Evolutionary conservation across 768 basidiomycete genomes (phyloP), one percentile per base, ranked within the genome.

Genomic region (Tricholoma sp.): DNA sequence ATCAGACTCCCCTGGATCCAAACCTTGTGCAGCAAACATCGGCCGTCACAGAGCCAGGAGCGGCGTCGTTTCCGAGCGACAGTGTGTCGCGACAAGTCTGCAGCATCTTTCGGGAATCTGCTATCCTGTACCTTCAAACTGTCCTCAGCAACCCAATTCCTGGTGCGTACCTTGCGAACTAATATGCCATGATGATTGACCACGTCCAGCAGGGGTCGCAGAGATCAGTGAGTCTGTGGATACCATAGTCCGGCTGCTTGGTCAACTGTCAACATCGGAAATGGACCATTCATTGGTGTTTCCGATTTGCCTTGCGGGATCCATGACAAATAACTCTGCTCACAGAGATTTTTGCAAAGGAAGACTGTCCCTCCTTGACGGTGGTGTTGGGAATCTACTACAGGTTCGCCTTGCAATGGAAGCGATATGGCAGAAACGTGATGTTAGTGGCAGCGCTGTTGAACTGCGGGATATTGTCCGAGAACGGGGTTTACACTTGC

Each of bases 271-370:
- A 24, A 70, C 81, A 41, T 83, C 84, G 14, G 75, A 81, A 57
- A 69, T 82, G 43, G 90, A 93, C 68, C 82, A 87, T 56, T 77
- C 81, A 7, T 69, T 91, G 41, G 74, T 89, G 19, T 86, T 91
- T 70, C 89, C 90, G 27, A 79, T 89, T 55, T 86, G 83, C 67
- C 74, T 93, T 41, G 83, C 85, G 29, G 90, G 86, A 5, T 83
- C 83, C 68, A 79, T 91, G 79, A 82, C 87, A 46, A 84, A 89
- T 68, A 83, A 86, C 67, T 80, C 76, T 16, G 72, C 69, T 39
- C 76, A 76, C 50, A 77, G 84, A 34, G 83, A 84, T 52, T 78
- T 84, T 62, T 74, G 88, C 68, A 85, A 83, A 64, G 70, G 73
- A 21, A 76, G 85, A 50, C 66, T 89, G 50, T 77, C 80, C 22